Conservation (phyloP, 768 basidiomycete genomes). For the Inosperma sp. region DNA sequence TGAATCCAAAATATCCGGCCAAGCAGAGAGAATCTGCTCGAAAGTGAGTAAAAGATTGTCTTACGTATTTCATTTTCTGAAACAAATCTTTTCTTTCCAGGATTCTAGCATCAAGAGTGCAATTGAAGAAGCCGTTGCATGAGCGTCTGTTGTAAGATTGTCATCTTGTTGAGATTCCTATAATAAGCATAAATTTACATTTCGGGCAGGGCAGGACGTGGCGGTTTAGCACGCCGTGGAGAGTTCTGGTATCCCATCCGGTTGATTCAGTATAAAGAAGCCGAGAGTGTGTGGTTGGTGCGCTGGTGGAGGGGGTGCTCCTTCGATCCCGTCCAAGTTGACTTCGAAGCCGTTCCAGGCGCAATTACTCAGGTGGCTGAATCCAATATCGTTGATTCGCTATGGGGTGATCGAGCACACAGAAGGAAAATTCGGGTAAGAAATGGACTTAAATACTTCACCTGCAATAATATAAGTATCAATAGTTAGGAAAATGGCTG, state of each 20-base stretch:
- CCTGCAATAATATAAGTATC: background rate
- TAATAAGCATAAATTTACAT: background rate
- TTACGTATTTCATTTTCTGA: background rate
- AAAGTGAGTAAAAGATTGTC: background rate
- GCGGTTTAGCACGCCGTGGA: conserved; percentile 16
- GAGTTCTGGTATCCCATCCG: conserved; percentile 25
- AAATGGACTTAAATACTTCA: background rate
- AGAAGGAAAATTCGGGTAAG: conserved; percentile 10
- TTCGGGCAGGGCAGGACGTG: conserved; percentile 16
- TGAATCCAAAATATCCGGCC: background rate
- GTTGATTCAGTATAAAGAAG: conserved; percentile 12
- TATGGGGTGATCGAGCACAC: conserved; percentile 10
- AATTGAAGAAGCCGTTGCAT: background rate
- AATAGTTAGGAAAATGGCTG: conserved; percentile 13
- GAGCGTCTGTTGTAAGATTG: background rate
- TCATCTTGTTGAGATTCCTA: background rate
- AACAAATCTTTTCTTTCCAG: background rate
- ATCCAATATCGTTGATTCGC: conserved; percentile 11
- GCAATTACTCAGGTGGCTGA: background rate
- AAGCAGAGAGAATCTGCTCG: background rate
- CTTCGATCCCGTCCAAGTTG: background rate
- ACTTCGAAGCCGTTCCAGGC: background rate
- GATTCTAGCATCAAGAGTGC: background rate
- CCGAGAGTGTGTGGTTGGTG: conserved; percentile 13
- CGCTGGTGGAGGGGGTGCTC: conserved; percentile 14